These are phyloP conservation scores for Martiniozyma asiatica DNA, from an alignment of 1,139 yeast genomes.

Conservation along the genomic window DNA sequence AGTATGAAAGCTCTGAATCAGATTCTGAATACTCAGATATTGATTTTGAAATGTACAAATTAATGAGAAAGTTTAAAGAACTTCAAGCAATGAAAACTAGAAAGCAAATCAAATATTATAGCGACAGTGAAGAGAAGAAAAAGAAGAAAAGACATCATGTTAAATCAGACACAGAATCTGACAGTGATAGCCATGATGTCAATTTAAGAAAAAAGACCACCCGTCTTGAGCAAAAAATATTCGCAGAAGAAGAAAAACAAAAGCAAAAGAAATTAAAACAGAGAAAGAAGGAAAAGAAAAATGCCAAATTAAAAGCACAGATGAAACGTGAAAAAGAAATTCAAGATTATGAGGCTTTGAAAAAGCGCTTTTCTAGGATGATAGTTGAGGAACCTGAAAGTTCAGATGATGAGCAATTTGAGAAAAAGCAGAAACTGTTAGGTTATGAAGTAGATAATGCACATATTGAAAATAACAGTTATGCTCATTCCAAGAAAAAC, in stretches of 20 bases:
- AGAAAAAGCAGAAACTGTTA: background rate
- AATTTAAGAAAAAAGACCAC: background rate
- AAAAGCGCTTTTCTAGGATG: too few species aligned
- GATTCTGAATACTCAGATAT: conserved; percentile 4
- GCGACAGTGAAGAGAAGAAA: too few species aligned
- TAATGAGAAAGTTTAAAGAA: background rate
- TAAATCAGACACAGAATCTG: background rate
- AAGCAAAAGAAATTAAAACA: background rate
- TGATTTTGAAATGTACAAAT: conserved; percentile 1
- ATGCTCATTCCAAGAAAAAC: too few species aligned
- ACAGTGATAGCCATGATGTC: conserved; percentile 1
- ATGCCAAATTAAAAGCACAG: background rate
- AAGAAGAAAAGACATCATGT: too few species aligned
- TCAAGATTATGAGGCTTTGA: background rate
- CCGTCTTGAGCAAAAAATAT: background rate
- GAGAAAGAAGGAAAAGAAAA: too few species aligned
- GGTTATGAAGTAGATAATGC: background rate
- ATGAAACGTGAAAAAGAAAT: background rate
- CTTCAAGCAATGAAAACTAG: background rate
- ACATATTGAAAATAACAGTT: too few species aligned
- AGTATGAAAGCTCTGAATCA: background rate
- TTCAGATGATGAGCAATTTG: background rate
- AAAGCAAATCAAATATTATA: background rate
- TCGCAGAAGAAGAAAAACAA: background rate
- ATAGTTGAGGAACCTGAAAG: background rate